These are phyloP conservation scores for Imleria badia DNA, from an alignment of 768 basidiomycete genomes.

Conservation along the genomic window DNA sequence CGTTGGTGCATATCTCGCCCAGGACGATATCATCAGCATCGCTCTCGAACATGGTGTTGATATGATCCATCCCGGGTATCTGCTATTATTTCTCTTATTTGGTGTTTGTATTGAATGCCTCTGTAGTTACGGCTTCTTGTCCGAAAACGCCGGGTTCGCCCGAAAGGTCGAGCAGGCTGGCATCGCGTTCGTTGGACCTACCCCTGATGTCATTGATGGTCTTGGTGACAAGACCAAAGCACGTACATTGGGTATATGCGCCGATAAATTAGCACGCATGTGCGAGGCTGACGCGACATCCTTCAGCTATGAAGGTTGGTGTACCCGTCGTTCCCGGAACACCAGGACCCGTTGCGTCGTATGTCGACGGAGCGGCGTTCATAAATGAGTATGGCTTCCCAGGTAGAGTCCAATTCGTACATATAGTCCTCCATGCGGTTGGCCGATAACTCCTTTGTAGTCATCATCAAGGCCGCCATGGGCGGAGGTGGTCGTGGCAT, in stretches of 20 bases:
- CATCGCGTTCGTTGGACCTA: slow-evolving; percentile 93
- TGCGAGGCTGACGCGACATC: slow-evolving; percentile 1
- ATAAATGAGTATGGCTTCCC: slow-evolving; percentile 97
- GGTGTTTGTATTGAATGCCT: slow-evolving; percentile 3
- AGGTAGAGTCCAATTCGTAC: slow-evolving; percentile 41
- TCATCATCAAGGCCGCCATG: slow-evolving; percentile 99
- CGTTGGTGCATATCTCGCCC: slow-evolving; percentile 94
- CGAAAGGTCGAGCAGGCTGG: slow-evolving; percentile 97
- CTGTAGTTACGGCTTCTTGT: slow-evolving; percentile 90
- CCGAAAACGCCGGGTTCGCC: slow-evolving; percentile 97
- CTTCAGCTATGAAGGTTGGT: slow-evolving; percentile 77
- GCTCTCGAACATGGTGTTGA: slow-evolving; percentile 98
- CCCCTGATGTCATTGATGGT: slow-evolving; percentile 94
- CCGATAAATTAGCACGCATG: neutral
- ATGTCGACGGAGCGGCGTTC: slow-evolving; percentile 80
- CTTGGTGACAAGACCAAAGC: slow-evolving; percentile 99
- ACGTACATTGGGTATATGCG: slow-evolving; percentile 67
- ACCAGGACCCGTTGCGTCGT: slow-evolving; percentile 84
- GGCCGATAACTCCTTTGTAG: slow-evolving; percentile 37
- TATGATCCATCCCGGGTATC: slow-evolving; percentile 98
- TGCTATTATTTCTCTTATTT: neutral
- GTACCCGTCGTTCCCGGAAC: slow-evolving; percentile 99
- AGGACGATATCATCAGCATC: slow-evolving; percentile 95
- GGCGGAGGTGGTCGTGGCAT: slow-evolving; percentile 98
- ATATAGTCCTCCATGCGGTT: slow-evolving; percentile 3